Percentiles rank a stretch among this genome's conserved stretches.
Conservation (phyloP, 1,284 basidiomycete genomes). For the Ustanciosporium gigantosporum region DNA sequence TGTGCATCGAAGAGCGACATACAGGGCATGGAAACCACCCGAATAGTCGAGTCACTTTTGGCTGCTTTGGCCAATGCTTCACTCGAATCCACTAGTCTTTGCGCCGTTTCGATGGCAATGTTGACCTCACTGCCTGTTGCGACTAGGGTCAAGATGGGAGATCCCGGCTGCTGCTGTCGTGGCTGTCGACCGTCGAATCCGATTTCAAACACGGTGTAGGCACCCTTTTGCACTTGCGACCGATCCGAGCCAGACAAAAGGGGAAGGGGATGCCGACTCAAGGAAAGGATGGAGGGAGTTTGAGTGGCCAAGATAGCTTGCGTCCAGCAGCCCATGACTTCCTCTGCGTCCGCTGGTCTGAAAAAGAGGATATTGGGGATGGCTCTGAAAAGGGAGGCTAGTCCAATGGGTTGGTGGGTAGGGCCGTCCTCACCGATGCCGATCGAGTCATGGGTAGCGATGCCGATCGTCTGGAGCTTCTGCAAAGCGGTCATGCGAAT, state of each 20-base stretch:
- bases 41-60: conserved; percentile 72
- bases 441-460: conserved; percentile 68
- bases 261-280: conserved; percentile 88
- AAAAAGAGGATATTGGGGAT: conserved; percentile 75
- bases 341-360: conserved; percentile 88
- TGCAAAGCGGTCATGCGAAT: conserved; percentile 87
- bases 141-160: conserved; percentile 81
- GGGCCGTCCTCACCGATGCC: conserved; percentile 82
- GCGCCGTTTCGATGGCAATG: conserved; percentile 82
- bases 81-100: too few relatives aligned
- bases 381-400: conserved; percentile 81
- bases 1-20: conserved; percentile 88
- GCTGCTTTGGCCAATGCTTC: conserved; percentile 71
- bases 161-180: too few relatives aligned
- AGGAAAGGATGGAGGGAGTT: conserved; percentile 80
- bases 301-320: conserved; percentile 73
- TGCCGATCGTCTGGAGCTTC: conserved; percentile 87
- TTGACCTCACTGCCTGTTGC: conserved; percentile 84
- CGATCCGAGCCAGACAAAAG: conserved; percentile 86
- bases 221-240: conserved; percentile 80
- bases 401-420: conserved; percentile 93
- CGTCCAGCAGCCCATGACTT: conserved; percentile 86
- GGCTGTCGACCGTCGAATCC: too few relatives aligned
- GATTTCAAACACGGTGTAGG: conserved; percentile 84
- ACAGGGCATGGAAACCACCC: conserved; percentile 85